phyloP scores from a whole-genome alignment of 306 rosid genomes.

The Carpinus fangiana region DNA sequence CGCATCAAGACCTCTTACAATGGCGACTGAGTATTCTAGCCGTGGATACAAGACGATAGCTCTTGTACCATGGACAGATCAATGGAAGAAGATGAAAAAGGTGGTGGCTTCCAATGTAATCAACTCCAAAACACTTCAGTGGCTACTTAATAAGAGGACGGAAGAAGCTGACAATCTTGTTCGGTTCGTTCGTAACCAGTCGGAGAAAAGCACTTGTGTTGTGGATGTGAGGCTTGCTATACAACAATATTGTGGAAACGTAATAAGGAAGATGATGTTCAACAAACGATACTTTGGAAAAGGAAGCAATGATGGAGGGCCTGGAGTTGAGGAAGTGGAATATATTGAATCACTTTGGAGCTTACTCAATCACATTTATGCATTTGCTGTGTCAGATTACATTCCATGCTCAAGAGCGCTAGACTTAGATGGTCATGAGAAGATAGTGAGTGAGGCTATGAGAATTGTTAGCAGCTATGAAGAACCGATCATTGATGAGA shows the following conservation, averaged over 20 bases:
- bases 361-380: constrained; percentile 22
- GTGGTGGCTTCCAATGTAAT: constrained; percentile 14
- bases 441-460: constrained; percentile 19
- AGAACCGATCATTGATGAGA: constrained; percentile 34
- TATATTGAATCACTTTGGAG: constrained; percentile 37
- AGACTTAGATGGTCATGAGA: constrained; percentile 42
- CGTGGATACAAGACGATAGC: constrained; percentile 13
- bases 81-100: constrained; percentile 42
- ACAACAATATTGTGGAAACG: constrained; percentile 34
- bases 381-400: constrained; percentile 41
- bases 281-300: constrained; percentile 40
- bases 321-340: constrained; percentile 42
- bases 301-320: constrained; percentile 41
- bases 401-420: constrained; percentile 39
- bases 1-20: constrained; percentile 38
- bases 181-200: constrained; percentile 27
- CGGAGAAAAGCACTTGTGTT: not conserved
- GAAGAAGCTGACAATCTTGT: constrained; percentile 46
- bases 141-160: constrained; percentile 38
- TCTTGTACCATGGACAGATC: constrained; percentile 30
- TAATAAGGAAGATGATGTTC: constrained; percentile 31
- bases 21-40: constrained; percentile 12
- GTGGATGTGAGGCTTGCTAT: constrained; percentile 24
- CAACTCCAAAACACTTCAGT: constrained; percentile 6
- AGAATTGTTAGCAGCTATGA: constrained; percentile 22